Evolutionary conservation across 202 grass and related monocot species (phyloP), one percentile per base, ranked within the genome.

Genomic region (Bolboschoenoplectus hybrid): DNA sequence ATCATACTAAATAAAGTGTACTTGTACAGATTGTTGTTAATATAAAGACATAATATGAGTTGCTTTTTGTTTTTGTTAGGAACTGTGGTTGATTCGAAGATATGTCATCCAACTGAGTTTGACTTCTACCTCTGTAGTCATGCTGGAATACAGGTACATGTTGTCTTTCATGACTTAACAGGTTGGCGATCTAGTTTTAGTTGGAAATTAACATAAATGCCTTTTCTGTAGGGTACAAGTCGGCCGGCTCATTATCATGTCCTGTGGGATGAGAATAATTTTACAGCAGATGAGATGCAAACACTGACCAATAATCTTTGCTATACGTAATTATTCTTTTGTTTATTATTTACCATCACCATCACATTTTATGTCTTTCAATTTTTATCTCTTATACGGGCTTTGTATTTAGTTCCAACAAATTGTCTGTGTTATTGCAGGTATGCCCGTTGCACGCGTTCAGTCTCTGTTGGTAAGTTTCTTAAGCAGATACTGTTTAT

Each of bases 401-500:
- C 7, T 56, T 62, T n/a, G 1, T 36, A 52, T 64, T 45, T 7
- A 19, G 13, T 41, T 81, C 69, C 20, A 32, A 43, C 9, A 68
- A 75, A 49, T 43, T 87, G 2, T 82, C 26, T 55, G 19, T 88
- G 53, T 85, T 67, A 74, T 87, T 95, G 90, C 88, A 98, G 96
- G 20, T 98, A 98, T 44, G 96, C 96, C 14, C 89, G 93, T 2
- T 95, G 96, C 87, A 98, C 96, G 0, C 91, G 96, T 47, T 98
- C 96, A 3, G 96, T 98, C 56, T 98, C 96, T 83, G 93, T 95
- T 53, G 96, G 96, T 98, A 94, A 6, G 90, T 82, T 78, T 6
- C 40, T 80, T 55, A 36, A n/a, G 6, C 57, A 5, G 9, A 41
- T 52, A 46, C 9, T 61, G 14, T 32, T 39, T 16, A n/a, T 78